Evolutionary conservation across 306 rosid species (phyloP).

Genomic region (Chamaecrista fasciculata): DNA sequence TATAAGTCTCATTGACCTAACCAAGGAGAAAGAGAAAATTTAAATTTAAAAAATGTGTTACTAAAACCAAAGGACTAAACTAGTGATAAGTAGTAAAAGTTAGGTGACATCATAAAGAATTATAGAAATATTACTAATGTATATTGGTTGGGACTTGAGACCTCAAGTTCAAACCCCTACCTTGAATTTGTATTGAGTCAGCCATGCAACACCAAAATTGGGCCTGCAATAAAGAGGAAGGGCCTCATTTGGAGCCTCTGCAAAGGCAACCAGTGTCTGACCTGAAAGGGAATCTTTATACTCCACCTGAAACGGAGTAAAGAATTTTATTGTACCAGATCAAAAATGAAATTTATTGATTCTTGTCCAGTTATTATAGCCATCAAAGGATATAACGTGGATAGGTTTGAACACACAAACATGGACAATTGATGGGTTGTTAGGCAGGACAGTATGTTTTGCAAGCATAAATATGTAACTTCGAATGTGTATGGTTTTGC

Average conservation of each 20-base stretch:
- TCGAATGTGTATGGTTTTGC: conserved; percentile 20
- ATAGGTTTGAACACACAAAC: neutral
- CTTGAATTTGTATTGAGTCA: conserved; percentile 86
- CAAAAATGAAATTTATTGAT: neutral
- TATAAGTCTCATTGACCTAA: conserved; percentile 81
- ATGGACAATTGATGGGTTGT: conserved; percentile 15
- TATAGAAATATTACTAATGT: neutral
- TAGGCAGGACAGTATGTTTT: conserved; percentile 18
- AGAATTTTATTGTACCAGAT: conserved; percentile 16
- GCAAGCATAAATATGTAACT: conserved; percentile 1
- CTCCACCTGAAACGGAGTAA: conserved; percentile 63
- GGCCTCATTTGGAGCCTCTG: conserved; percentile 95
- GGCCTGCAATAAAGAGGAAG: conserved; percentile 97
- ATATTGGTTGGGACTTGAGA: neutral
- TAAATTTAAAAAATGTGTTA: conserved; percentile 12
- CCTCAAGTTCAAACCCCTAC: conserved; percentile 40
- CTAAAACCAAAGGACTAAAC: neutral
- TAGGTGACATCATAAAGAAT: conserved; percentile 9
- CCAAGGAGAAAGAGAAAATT: conserved; percentile 30
- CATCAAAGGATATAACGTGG: conserved; percentile 5
- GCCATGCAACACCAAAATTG: conserved; percentile 88
- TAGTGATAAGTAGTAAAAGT: neutral
- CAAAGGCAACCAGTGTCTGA: conserved; percentile 58
- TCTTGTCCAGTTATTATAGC: conserved; percentile 10
- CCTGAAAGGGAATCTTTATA: conserved; percentile 78